Evolutionary conservation across 139 green algal genomes (phyloP).

Genomic region (Chlorella sp.): DNA sequence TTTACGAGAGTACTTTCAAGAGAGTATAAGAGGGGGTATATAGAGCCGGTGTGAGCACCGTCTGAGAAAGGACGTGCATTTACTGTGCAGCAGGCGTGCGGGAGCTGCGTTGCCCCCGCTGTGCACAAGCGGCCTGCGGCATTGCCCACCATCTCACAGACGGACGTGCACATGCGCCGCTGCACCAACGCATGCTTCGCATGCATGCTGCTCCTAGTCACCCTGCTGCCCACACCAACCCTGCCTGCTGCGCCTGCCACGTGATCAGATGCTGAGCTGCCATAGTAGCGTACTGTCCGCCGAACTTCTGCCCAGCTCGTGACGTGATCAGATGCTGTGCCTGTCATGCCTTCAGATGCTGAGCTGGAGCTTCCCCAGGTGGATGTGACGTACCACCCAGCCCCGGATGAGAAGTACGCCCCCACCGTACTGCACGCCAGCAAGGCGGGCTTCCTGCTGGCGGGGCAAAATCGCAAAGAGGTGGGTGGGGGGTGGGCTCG

Average conservation of each 20-base stretch:
- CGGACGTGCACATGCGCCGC: background rate
- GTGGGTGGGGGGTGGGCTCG: background rate
- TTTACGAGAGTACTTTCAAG: too few relatives aligned
- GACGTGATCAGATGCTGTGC: background rate
- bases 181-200: background rate
- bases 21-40: too few relatives aligned
- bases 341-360: background rate
- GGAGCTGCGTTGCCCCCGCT: too few relatives aligned
- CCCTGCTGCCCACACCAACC: too few relatives aligned
- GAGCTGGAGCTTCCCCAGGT: background rate
- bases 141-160: background rate
- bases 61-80: too few relatives aligned
- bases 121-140: too few relatives aligned
- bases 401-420: background rate
- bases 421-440: conserved; percentile 1
- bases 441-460: conserved; percentile 1
- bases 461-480: background rate
- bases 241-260: background rate
- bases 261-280: background rate
- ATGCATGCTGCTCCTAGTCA: background rate
- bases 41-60: too few relatives aligned
- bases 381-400: background rate
- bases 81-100: background rate
- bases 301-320: background rate
- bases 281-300: background rate